These are phyloP conservation scores for Erodium texanum DNA, from an alignment of 441 rosid genomes.

Conservation along the genomic window DNA sequence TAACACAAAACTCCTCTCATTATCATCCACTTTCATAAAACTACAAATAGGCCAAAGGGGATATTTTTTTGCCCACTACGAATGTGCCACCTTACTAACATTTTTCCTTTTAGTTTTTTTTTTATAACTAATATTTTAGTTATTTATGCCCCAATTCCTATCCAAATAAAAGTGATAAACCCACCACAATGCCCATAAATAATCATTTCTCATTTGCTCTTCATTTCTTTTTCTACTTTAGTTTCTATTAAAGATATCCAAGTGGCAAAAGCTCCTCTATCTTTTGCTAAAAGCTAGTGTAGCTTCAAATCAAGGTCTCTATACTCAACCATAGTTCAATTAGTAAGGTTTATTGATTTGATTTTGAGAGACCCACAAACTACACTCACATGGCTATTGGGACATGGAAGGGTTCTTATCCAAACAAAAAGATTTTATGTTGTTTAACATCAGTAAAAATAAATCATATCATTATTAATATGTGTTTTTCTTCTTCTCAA, in stretches of 20 bases:
- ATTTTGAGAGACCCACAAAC: not conserved
- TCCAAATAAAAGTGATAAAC: not conserved
- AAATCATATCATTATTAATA: too few species aligned
- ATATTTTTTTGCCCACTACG: constrained; percentile 32
- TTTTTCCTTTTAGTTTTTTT: not conserved
- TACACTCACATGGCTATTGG: not conserved
- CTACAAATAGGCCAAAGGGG: too few species aligned
- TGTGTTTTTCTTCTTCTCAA: too few species aligned
- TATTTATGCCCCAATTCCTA: not conserved
- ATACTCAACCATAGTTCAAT: too few species aligned
- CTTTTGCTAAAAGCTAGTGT: not conserved
- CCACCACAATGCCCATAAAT: not conserved
- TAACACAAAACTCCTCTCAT: too few species aligned
- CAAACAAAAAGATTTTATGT: too few species aligned
- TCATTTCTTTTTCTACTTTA: not conserved
- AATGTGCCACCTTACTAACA: constrained; percentile 20
- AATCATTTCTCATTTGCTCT: not conserved
- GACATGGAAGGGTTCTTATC: not conserved
- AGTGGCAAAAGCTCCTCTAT: not conserved
- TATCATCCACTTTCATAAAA: too few species aligned
- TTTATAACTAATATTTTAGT: not conserved
- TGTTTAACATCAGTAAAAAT: too few species aligned
- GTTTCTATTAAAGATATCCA: not conserved
- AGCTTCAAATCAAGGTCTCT: not conserved
- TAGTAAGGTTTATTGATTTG: not conserved